phyloP scores from a whole-genome alignment of 2,329 filamentous ascomycete species.

The Alternaria metachromatica region DNA sequence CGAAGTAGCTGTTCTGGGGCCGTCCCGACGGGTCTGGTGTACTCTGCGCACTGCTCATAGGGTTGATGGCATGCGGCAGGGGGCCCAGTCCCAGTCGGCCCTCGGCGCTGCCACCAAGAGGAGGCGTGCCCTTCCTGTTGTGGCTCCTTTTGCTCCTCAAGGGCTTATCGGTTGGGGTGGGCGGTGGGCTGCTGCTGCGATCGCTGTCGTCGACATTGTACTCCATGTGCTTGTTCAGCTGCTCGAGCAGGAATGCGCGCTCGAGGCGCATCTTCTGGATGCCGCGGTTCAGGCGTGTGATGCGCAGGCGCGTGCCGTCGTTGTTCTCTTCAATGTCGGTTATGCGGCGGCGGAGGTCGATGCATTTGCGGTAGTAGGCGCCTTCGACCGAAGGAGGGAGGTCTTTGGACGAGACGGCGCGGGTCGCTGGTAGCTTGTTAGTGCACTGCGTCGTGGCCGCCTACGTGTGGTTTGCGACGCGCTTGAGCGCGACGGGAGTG shows the following conservation, averaged over 20 bases:
- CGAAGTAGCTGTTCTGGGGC: conserved; percentile 40
- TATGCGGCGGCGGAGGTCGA: conserved; percentile 89
- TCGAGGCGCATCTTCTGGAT: conserved; percentile 92
- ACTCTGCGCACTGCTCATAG: conserved; percentile 47
- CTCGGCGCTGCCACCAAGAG: conserved; percentile 21
- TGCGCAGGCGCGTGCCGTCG: conserved; percentile 79
- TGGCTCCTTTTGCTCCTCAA: conserved; percentile 76
- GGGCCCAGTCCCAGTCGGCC: neutral
- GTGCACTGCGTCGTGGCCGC: neutral
- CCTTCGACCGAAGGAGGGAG: conserved; percentile 91
- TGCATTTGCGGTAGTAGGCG: conserved; percentile 95
- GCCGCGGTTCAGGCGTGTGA: conserved; percentile 79
- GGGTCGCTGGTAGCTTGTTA: conserved; percentile 26
- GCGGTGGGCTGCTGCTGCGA: conserved; percentile 78
- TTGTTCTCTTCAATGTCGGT: conserved; percentile 92
- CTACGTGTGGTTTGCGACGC: conserved; percentile 3
- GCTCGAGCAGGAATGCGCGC: conserved; percentile 66
- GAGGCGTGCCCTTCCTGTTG: conserved; percentile 52
- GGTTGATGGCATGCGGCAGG: conserved; percentile 27
- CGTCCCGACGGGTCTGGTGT: conserved; percentile 46
- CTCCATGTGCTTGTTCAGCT: conserved; percentile 57
- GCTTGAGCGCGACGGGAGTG: neutral
- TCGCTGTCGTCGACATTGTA: conserved; percentile 68
- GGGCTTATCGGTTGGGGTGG: conserved; percentile 80
- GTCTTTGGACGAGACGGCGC: conserved; percentile 46